Evolutionary conservation across 2,329 filamentous ascomycete genomes (phyloP).

Genomic region (Botryotinia convoluta): DNA sequence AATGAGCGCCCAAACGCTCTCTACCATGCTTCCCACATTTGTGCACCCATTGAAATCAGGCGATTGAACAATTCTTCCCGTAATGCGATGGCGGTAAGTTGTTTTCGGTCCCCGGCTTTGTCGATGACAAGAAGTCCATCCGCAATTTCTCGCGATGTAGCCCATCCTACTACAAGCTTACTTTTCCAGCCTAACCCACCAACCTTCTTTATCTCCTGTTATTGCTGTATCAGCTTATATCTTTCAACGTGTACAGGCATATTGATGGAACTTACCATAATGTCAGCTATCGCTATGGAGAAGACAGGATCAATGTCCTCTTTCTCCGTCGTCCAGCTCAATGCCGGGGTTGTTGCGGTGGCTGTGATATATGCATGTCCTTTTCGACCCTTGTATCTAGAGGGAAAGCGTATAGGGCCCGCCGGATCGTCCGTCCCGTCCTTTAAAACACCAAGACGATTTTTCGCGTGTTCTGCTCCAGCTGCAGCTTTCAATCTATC

Average conservation of each 20-base stretch:
- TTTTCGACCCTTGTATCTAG: constrained; percentile 65
- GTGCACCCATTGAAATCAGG: constrained; percentile 69
- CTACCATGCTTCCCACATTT: constrained; percentile 81
- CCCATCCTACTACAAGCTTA: constrained; percentile 79
- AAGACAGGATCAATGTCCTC: constrained; percentile 60
- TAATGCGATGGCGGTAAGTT: constrained; percentile 68
- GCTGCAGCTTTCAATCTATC: constrained; percentile 64
- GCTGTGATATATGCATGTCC: constrained; percentile 70
- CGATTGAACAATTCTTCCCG: constrained; percentile 81
- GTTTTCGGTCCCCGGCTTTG: constrained; percentile 51
- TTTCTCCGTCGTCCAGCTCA: constrained; percentile 48
- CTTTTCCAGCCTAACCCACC: constrained; percentile 83
- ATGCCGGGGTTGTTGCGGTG: constrained; percentile 62
- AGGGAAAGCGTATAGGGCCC: constrained; percentile 76
- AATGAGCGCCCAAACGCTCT: not conserved
- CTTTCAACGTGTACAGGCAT: not conserved
- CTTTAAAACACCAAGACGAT: constrained; percentile 67
- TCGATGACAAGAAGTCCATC: constrained; percentile 57
- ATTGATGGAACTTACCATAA: constrained; percentile 41
- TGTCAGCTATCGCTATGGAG: constrained; percentile 67
- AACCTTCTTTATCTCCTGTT: constrained; percentile 68
- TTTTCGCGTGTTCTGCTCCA: constrained; percentile 59
- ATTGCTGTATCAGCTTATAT: not conserved
- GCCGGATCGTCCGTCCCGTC: constrained; percentile 46
- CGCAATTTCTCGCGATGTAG: constrained; percentile 67